Conservation (phyloP, 371 early-diverging fungal genomes). For the Gilbertella persicaria region DNA sequence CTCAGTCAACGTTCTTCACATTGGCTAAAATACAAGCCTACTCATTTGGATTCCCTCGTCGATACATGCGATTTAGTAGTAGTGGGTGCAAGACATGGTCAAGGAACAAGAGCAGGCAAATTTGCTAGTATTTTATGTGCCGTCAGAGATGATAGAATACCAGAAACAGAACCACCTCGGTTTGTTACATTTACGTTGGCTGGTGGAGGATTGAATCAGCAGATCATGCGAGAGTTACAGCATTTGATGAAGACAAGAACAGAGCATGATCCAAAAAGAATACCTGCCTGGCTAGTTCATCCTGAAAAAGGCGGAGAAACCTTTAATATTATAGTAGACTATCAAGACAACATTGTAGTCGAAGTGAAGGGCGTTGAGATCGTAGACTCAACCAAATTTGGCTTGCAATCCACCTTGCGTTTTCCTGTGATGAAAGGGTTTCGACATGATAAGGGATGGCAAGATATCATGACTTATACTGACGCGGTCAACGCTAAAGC, state of each 20-base stretch:
- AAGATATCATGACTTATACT: constrained; percentile 50
- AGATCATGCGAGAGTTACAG: constrained; percentile 53
- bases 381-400: constrained; percentile 43
- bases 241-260: constrained; percentile 10
- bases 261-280: constrained; percentile 44
- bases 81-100: constrained; percentile 64
- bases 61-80: constrained; percentile 76
- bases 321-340: constrained; percentile 67
- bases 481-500: constrained; percentile 13
- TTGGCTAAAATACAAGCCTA: constrained; percentile 82
- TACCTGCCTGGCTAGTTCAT: constrained; percentile 64
- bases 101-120: constrained; percentile 62
- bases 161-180: constrained; percentile 23
- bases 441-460: constrained; percentile 67
- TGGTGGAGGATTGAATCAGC: constrained; percentile 68
- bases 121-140: constrained; percentile 72
- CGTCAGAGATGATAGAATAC: constrained; percentile 56
- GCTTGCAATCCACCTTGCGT: constrained; percentile 65
- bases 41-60: constrained; percentile 65
- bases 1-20: constrained; percentile 45
- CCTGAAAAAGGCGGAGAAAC: constrained; percentile 57
- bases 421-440: constrained; percentile 73
- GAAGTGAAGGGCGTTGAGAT: constrained; percentile 73
- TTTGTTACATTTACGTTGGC: constrained; percentile 67
- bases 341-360: constrained; percentile 60